Evolutionary conservation across 2,329 filamentous ascomycete genomes (phyloP).

Genomic region (Epichloe coenophiala): DNA sequence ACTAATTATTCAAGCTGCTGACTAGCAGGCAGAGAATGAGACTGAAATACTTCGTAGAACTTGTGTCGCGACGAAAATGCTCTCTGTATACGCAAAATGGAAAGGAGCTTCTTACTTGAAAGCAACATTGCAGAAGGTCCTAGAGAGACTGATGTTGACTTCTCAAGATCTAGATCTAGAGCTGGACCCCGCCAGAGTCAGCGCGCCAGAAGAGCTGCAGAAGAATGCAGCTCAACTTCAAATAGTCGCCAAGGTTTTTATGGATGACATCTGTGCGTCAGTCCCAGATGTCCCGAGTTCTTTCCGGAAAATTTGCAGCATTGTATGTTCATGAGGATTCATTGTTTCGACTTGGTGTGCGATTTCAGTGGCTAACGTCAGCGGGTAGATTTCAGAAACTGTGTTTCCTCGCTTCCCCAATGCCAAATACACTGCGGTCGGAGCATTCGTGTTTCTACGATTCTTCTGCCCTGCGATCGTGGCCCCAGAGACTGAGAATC

Average conservation of each 20-base stretch:
- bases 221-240: slow-evolving; percentile 53
- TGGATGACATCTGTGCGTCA: slow-evolving; percentile 55
- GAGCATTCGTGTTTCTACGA: slow-evolving; percentile 56
- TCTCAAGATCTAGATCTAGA: slow-evolving; percentile 56
- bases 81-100: slow-evolving; percentile 60
- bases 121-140: slow-evolving; percentile 50
- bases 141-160: slow-evolving; percentile 52
- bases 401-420: slow-evolving; percentile 52
- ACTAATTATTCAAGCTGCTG: slow-evolving; percentile 5
- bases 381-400: slow-evolving; percentile 41
- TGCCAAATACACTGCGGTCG: slow-evolving; percentile 59
- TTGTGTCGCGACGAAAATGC: slow-evolving; percentile 59
- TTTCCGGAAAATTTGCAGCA: slow-evolving; percentile 55
- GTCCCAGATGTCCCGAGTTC: slow-evolving; percentile 45
- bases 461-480: slow-evolving; percentile 65
- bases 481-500: slow-evolving; percentile 52
- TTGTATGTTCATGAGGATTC: slow-evolving; percentile 29
- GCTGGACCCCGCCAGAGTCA: slow-evolving; percentile 49
- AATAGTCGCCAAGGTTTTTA: slow-evolving; percentile 57
- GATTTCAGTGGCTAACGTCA: background rate
- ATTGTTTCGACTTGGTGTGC: background rate
- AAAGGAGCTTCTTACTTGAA: slow-evolving; percentile 52
- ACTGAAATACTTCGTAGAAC: slow-evolving; percentile 54
- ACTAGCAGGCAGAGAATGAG: slow-evolving; percentile 40
- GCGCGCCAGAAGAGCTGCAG: slow-evolving; percentile 46